Evolutionary conservation across 306 rosid species (phyloP).

Genomic region (Dicorynia guianensis): DNA sequence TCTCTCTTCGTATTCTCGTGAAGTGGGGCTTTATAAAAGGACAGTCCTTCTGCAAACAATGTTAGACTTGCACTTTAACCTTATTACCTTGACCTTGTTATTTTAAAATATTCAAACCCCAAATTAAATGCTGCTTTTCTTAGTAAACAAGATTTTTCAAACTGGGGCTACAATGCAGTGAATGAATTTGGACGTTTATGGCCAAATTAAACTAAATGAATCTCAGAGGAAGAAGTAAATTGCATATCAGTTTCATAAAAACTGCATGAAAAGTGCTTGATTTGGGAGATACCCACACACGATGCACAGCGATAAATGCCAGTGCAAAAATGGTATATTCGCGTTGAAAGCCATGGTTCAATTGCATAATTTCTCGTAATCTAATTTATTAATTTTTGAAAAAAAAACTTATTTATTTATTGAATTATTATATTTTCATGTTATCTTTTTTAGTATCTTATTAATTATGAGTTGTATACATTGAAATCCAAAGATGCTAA

Average conservation of each 20-base stretch:
- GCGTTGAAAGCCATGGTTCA: too few relatives aligned
- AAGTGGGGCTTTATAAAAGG: neutral
- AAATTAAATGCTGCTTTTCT: neutral
- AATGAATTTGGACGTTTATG: neutral
- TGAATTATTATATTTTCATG: too few relatives aligned
- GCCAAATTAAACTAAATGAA: neutral
- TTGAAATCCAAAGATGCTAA: too few relatives aligned
- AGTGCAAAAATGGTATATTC: too few relatives aligned
- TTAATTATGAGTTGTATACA: too few relatives aligned
- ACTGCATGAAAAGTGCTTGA: neutral
- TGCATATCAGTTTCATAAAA: neutral
- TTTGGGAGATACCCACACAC: neutral
- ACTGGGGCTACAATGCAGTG: too few relatives aligned
- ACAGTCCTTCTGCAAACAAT: slow-evolving; percentile 8
- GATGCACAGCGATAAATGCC: too few relatives aligned
- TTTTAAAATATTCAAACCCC: slow-evolving; percentile 15
- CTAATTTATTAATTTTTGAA: too few relatives aligned
- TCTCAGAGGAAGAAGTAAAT: neutral
- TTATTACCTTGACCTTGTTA: slow-evolving; percentile 26
- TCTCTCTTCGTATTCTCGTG: neutral
- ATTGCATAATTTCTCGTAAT: too few relatives aligned
- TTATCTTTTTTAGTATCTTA: too few relatives aligned
- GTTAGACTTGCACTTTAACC: neutral
- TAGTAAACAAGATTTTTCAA: too few relatives aligned
- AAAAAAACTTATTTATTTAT: too few relatives aligned